Evolutionary conservation across 2,329 filamentous ascomycete species (phyloP).

Genomic region (Diaporthe australafricana): DNA sequence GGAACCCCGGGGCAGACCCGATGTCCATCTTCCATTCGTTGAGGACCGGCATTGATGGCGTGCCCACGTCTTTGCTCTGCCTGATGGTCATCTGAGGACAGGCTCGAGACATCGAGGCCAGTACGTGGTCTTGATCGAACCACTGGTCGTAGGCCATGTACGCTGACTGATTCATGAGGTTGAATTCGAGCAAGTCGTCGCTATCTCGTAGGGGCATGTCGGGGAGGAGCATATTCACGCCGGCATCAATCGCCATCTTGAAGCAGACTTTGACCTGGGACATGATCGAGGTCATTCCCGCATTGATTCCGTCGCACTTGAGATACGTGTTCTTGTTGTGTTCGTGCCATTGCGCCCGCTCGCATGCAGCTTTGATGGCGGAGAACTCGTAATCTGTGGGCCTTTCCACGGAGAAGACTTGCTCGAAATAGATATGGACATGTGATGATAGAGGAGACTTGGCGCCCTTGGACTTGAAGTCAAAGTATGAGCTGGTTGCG

Average conservation of each 20-base stretch:
- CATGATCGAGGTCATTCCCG: constrained; percentile 45
- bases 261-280: constrained; percentile 47
- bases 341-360: constrained; percentile 37
- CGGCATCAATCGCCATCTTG: constrained; percentile 46
- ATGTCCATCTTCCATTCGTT: constrained; percentile 32
- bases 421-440: constrained; percentile 45
- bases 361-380: constrained; percentile 38
- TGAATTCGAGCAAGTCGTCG: constrained; percentile 43
- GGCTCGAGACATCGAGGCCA: constrained; percentile 36
- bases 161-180: constrained; percentile 42
- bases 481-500: neutral
- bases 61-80: constrained; percentile 35
- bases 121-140: constrained; percentile 45
- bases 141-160: constrained; percentile 45
- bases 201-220: constrained; percentile 45
- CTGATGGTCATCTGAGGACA: constrained; percentile 46
- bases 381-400: constrained; percentile 41
- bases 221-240: constrained; percentile 42
- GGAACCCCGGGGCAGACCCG: constrained; percentile 13
- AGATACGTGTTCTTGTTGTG: constrained; percentile 41
- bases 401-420: constrained; percentile 44
- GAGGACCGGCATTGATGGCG: constrained; percentile 7
- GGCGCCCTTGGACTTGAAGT: neutral
- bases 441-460: constrained; percentile 30
- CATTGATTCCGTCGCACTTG: constrained; percentile 44